Base-by-base conservation (phyloP, 1,284 basidiomycete genomes). In the Moesziomyces antarcticus region DNA sequence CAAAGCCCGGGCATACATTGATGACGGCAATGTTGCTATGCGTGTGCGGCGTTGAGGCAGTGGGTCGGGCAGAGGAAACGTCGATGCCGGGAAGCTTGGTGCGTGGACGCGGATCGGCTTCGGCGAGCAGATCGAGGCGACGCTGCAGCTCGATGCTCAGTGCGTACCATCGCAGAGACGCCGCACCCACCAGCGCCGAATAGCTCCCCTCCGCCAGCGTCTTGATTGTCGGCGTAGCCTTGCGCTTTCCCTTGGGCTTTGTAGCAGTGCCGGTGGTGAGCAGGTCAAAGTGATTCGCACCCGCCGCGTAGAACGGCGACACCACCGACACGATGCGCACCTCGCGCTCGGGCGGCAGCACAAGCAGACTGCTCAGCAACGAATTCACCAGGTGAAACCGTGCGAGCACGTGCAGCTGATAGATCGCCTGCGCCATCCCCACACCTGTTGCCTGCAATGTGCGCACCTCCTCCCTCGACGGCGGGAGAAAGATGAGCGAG, bases 1-100 rank as follows among this genome's bases (percentile, higher is more conserved):
- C 79, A 53, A 82, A 82, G 24, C 81, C 81, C n/a, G 78, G 65
- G 46, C 77, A 80, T n/a, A 82, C 77, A 27, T 70, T 63, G 56
- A 82, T 43, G 16, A 74, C 58, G 5, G 58, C 61, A n/a, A 82
- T 75, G 50, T 81, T 80, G 42, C 69, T 73, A 30, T 55, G 59
- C 49, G 46, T 46, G 49, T 10, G 21, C 33, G 33, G 4, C 6
- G n/a, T 49, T 20, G 49, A 24, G 7, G 55, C 37, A 20, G 65
- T 24, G 16, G 46, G 16, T 6, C 21, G 49, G n/a, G 35, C n/a
- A 33, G 51, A 43, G 3, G 62, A 22, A 7, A 56, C n/a, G 35
- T 79, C 77, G 37, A 81, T 74, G 1, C 76, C 79, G 0, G 76
- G 74, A 20, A 81, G 54, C 22, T 77, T 74, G 3, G 74, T 75